These are phyloP conservation scores for Limonium bicolor DNA, from an alignment of 148 eudicot species.

Conservation along the genomic window DNA sequence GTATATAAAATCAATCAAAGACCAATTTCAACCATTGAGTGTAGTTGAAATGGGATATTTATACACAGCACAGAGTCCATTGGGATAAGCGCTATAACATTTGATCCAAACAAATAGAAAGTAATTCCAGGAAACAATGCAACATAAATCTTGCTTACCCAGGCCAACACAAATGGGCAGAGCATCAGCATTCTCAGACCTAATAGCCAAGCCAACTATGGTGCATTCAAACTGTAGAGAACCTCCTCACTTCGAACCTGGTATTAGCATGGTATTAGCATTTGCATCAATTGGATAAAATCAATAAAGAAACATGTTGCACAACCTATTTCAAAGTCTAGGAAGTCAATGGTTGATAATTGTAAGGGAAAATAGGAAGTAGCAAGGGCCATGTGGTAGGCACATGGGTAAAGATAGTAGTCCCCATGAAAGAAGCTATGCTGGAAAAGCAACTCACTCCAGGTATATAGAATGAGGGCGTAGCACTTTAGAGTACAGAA, in stretches of 20 bases:
- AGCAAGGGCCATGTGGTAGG: too few species aligned
- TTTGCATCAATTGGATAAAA: not conserved
- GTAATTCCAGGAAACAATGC: not conserved
- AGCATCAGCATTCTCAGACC: conserved; percentile 27
- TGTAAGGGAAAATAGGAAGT: not conserved
- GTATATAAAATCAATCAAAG: not conserved
- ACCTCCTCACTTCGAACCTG: conserved; percentile 58
- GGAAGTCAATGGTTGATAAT: not conserved
- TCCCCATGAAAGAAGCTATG: not conserved
- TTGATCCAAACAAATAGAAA: not conserved
- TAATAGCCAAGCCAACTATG: conserved; percentile 63
- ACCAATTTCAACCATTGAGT: not conserved
- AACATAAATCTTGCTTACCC: conserved; percentile 28
- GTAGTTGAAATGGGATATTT: not conserved
- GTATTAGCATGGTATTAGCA: not conserved
- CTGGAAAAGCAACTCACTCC: too few species aligned
- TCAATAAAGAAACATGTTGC: not conserved
- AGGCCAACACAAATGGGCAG: conserved; percentile 68
- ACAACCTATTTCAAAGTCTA: not conserved
- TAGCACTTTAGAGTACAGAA: too few species aligned
- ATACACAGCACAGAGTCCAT: not conserved
- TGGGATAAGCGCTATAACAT: not conserved
- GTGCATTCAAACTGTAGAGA: conserved; percentile 70
- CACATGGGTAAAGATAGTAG: too few species aligned
- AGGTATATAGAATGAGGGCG: too few species aligned